These are phyloP conservation scores for Alternaria sp. DNA, from an alignment of 2,329 filamentous ascomycete species.

Conservation along the genomic window DNA sequence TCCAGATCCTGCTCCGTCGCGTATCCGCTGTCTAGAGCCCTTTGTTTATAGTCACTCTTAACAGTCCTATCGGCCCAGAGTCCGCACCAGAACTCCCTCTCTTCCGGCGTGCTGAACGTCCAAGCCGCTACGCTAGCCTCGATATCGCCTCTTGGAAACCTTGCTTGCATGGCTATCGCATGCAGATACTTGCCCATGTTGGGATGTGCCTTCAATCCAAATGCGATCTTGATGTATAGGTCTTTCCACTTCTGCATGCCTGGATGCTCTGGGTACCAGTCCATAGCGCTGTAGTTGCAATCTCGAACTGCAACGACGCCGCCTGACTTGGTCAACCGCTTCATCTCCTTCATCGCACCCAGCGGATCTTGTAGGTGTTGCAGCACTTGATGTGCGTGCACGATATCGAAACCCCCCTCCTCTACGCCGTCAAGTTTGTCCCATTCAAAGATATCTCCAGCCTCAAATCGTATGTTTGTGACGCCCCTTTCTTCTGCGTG, in stretches of 20 bases:
- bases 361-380: slow-evolving; percentile 64
- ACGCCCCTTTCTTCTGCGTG: slow-evolving; percentile 49
- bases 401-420: slow-evolving; percentile 64
- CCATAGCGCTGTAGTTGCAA: slow-evolving; percentile 46
- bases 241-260: slow-evolving; percentile 49
- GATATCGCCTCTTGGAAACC: slow-evolving; percentile 50
- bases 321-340: slow-evolving; percentile 61
- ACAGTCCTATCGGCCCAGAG: slow-evolving; percentile 51
- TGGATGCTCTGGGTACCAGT: slow-evolving; percentile 51
- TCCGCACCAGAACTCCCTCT: slow-evolving; percentile 53
- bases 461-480: slow-evolving; percentile 52
- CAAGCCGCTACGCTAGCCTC: slow-evolving; percentile 53
- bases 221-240: slow-evolving; percentile 45
- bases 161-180: slow-evolving; percentile 52
- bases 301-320: slow-evolving; percentile 62
- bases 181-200: slow-evolving; percentile 49
- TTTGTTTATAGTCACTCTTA: slow-evolving; percentile 48
- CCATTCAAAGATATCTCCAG: slow-evolving; percentile 55
- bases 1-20: slow-evolving; percentile 53
- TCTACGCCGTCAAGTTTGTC: slow-evolving; percentile 53
- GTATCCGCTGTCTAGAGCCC: slow-evolving; percentile 49
- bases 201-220: slow-evolving; percentile 43
- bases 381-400: slow-evolving; percentile 67
- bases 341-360: slow-evolving; percentile 62
- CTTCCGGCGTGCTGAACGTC: slow-evolving; percentile 53